Evolutionary conservation across 2,329 filamentous ascomycete species (phyloP).

Genomic region (Colletotrichum filicis): DNA sequence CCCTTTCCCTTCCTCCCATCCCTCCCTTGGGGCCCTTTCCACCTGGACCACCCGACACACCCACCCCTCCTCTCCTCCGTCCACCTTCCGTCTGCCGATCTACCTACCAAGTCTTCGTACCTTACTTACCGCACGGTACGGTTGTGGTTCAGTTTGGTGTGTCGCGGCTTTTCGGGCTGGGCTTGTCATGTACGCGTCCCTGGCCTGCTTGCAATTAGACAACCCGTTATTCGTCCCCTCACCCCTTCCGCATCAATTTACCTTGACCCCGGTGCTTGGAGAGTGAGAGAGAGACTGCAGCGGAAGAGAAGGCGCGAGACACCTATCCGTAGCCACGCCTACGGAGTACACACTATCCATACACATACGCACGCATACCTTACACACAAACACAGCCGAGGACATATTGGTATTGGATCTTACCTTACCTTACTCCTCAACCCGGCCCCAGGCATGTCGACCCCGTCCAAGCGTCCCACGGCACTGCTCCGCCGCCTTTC

Average conservation of each 20-base stretch:
- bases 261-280: background rate
- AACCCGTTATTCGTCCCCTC: conserved; percentile 28
- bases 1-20: conserved; percentile 3
- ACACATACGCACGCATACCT: no score
- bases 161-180: background rate
- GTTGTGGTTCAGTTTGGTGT: background rate
- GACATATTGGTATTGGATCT: background rate
- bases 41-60: conserved; percentile 4
- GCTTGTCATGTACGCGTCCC: conserved; percentile 32
- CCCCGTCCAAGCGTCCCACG: conserved; percentile 45
- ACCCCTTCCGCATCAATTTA: background rate
- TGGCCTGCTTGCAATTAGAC: conserved; percentile 31
- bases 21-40: background rate
- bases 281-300: background rate
- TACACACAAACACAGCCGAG: background rate
- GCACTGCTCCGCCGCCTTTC: conserved; percentile 38
- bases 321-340: background rate
- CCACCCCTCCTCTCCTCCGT: conserved; percentile 2
- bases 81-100: background rate
- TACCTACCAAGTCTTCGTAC: background rate
- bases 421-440: background rate
- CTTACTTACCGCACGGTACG: background rate
- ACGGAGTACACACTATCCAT: no score
- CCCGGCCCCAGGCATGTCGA: conserved; percentile 38
- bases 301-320: background rate